Conservation (phyloP, 148 eudicot species). For the Amaranthus cruentus region DNA sequence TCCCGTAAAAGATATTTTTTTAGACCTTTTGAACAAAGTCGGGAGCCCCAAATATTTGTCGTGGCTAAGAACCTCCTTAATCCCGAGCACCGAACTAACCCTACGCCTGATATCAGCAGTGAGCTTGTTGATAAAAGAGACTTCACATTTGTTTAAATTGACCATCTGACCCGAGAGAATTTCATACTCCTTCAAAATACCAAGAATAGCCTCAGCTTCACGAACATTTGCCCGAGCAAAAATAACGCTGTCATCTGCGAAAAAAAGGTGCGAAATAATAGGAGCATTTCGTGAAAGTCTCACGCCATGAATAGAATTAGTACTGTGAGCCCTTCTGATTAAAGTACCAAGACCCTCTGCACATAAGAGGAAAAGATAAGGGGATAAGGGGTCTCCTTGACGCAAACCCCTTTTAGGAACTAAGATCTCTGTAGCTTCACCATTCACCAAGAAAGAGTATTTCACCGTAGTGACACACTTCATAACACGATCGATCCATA, state of each 20-base stretch:
- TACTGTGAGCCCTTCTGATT: no score
- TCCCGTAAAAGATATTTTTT: no score
- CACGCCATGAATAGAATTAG: not conserved
- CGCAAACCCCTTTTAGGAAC: not conserved
- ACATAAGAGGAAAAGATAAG: not conserved
- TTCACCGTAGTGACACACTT: not conserved
- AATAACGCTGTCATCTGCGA: not conserved
- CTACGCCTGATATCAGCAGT: not conserved
- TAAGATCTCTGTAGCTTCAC: not conserved
- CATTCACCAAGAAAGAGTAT: not conserved
- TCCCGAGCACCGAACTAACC: not conserved
- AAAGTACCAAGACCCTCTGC: not conserved
- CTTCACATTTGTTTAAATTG: not conserved
- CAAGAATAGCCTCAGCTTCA: not conserved
- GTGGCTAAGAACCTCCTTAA: not conserved
- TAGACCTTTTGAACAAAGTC: no score
- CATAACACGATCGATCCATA: not conserved
- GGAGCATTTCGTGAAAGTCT: not conserved
- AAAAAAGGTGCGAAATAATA: not conserved
- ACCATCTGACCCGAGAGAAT: not conserved
- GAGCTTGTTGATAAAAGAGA: not conserved
- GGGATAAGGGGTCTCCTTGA: not conserved
- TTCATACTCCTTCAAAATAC: not conserved
- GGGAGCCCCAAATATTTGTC: no score
- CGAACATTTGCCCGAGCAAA: not conserved